Evolutionary conservation across 2,329 filamentous ascomycete genomes (phyloP).

Genomic region (Oidium heveae): DNA sequence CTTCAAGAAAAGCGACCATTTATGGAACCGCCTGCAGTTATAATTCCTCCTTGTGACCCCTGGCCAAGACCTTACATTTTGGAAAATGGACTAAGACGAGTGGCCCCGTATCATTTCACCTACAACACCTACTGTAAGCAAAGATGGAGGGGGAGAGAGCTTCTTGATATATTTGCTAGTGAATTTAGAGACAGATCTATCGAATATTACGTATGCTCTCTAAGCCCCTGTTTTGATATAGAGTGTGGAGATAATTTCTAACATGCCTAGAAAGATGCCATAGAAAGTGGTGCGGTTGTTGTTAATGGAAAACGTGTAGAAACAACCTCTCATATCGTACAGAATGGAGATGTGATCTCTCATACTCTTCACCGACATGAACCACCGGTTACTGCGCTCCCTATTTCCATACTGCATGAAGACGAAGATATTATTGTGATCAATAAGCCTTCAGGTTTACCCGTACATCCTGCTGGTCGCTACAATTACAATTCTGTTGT

Average conservation of each 20-base stretch:
- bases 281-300: constrained; percentile 52
- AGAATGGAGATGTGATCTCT: constrained; percentile 75
- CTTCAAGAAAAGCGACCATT: constrained; percentile 16
- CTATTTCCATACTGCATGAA: constrained; percentile 68
- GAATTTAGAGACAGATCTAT: constrained; percentile 76
- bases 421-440: constrained; percentile 87
- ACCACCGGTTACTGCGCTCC: constrained; percentile 62
- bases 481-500: constrained; percentile 91
- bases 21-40: constrained; percentile 20
- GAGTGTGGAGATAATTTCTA: constrained; percentile 4
- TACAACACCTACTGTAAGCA: constrained; percentile 93
- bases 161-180: constrained; percentile 70
- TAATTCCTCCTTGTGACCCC: constrained; percentile 27
- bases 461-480: constrained; percentile 80
- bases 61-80: constrained; percentile 51
- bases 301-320: constrained; percentile 53
- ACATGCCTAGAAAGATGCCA: constrained; percentile 36
- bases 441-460: constrained; percentile 85
- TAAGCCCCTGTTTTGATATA: background rate
- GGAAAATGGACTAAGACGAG: constrained; percentile 58
- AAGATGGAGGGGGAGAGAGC: constrained; percentile 58
- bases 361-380: constrained; percentile 92
- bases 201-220: constrained; percentile 51
- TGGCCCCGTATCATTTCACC: constrained; percentile 72
- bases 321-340: constrained; percentile 40